phyloP scores from a whole-genome alignment of 306 rosid genomes.

The Corylus heterophylla region DNA sequence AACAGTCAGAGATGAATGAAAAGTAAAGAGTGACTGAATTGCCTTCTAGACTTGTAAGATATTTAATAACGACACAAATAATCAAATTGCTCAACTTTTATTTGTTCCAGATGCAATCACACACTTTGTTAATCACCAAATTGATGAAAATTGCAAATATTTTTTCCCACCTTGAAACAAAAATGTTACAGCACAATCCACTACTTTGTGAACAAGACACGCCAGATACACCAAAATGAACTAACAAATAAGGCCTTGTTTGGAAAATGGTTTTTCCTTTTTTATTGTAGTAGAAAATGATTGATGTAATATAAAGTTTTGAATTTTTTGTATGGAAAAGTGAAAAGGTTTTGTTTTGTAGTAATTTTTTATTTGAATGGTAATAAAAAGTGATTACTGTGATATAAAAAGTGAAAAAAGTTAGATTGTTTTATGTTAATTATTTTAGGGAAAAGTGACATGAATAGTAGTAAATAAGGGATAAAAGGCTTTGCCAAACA shows the following conservation, averaged over 20 bases:
- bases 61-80: background rate
- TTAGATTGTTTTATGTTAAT: too few relatives aligned
- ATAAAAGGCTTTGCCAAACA: too few relatives aligned
- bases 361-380: too few relatives aligned
- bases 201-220: background rate
- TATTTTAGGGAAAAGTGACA: too few relatives aligned
- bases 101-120: background rate
- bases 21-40: constrained; percentile 15
- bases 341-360: too few relatives aligned
- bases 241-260: background rate
- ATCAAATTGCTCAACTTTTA: background rate
- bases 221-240: background rate
- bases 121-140: constrained; percentile 1
- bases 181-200: background rate
- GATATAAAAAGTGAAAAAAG: too few relatives aligned
- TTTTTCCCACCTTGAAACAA: background rate
- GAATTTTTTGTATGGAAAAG: too few relatives aligned
- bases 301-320: too few relatives aligned
- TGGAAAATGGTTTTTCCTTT: too few relatives aligned
- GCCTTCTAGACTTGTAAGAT: background rate
- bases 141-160: background rate
- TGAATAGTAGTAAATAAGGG: too few relatives aligned
- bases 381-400: too few relatives aligned
- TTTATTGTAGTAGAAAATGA: too few relatives aligned
- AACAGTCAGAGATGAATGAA: background rate